Evolutionary conservation across 1,139 yeast genomes (phyloP), one percentile per base, ranked within the genome.

Genomic region (Pneumocystis canis): DNA sequence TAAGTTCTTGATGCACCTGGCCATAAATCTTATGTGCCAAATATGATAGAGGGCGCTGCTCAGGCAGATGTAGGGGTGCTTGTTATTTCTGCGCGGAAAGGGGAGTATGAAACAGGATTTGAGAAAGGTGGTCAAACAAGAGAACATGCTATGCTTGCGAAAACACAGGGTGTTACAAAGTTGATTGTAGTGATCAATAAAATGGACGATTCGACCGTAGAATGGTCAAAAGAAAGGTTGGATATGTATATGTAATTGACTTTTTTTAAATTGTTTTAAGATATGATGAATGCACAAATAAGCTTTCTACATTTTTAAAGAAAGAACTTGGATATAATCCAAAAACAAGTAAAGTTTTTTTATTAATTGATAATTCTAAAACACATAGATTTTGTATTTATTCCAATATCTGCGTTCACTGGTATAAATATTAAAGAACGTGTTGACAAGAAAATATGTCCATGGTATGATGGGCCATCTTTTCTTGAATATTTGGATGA

Each of bases 31-130:
- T 92, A 92, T 74, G 97, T 92, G 68, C 89, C 97, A 64, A 95
- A 90, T 76, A 92, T 92, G 98, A 94, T 94, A 80, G 97, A 97
- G 71, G 98, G 98, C 76, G 98, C 98, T 14, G 89, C 98, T 58
- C 99, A 92, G 79, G 98, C 97, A 62, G 98, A 92, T 77, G 92
- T 92, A 67, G 98, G 97, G 76, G 84, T 92, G 70, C 82, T 92
- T 74, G 97, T 92, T 65, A 92, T 92, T 71, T 88, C 96, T 69
- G 97, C 97, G 66, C 88, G 98, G 82, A 89, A 89, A 78, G 98
- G 98, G 77, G 98, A 92, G 77, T 92, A 90, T 78, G 98, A 92
- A 79, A 94, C 98, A 67, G 98, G 98, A 68, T 92, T 92, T 75
- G 97, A 94, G 80, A 88, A 90, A 79, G 97, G 97, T 71, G 98